Evolutionary conservation across 345 rosid species (phyloP).

Genomic region (Xanthoceras sorbifolium): DNA sequence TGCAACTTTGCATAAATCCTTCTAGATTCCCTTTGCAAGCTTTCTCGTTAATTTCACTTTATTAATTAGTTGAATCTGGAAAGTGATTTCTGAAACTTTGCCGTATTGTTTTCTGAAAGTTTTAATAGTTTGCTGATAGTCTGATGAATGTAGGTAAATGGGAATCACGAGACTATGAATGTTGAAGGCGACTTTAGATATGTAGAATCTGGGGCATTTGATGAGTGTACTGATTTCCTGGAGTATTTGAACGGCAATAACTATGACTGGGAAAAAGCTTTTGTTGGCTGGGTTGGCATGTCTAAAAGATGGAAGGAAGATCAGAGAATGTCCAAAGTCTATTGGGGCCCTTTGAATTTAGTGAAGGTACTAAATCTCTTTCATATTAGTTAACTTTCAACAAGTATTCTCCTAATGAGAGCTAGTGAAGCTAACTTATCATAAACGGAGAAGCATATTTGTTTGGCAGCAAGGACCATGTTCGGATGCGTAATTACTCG

Average conservation of each 20-base stretch:
- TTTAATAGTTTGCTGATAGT: neutral
- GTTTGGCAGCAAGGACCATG: neutral
- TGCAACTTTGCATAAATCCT: neutral
- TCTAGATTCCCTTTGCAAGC: neutral
- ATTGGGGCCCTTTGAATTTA: slow-evolving; percentile 78
- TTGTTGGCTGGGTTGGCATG: slow-evolving; percentile 58
- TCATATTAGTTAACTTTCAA: neutral
- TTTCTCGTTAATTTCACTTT: neutral
- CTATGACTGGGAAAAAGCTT: slow-evolving; percentile 74
- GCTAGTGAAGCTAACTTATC: neutral
- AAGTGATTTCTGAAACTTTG: neutral
- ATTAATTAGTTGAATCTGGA: neutral
- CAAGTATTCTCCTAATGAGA: neutral
- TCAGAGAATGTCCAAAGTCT: slow-evolving; percentile 44
- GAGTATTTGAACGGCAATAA: slow-evolving; percentile 55
- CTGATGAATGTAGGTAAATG: slow-evolving; percentile 55
- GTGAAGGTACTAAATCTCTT: slow-evolving; percentile 64
- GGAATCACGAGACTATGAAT: slow-evolving; percentile 94
- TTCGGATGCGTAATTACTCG: neutral
- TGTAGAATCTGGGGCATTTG: slow-evolving; percentile 72
- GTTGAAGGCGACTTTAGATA: slow-evolving; percentile 93
- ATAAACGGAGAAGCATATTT: neutral
- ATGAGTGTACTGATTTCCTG: slow-evolving; percentile 74
- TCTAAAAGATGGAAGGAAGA: slow-evolving; percentile 53
- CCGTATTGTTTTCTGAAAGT: neutral